Conservation (phyloP, 805 yeast genomes). For the Cyberlindnera nakhonratchasimensis region DNA sequence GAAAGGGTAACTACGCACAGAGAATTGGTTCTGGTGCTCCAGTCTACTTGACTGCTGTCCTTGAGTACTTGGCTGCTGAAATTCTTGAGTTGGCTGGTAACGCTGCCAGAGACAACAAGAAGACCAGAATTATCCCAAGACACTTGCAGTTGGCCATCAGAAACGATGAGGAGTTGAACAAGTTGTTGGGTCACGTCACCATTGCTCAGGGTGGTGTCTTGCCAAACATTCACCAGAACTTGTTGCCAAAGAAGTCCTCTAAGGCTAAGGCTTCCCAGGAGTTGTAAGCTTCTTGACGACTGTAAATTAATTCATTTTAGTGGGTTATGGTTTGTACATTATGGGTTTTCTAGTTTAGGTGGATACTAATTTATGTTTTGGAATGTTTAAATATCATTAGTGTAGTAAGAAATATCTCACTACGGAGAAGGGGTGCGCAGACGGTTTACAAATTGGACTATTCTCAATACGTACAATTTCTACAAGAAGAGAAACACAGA, state of each 20-base stretch:
- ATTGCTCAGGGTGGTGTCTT: constrained; percentile 99
- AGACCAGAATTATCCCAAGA: constrained; percentile 98
- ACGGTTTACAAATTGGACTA: too few relatives aligned
- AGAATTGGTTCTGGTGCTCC: constrained; percentile 99
- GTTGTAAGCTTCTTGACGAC: constrained; percentile 36
- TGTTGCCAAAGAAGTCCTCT: constrained; percentile 73
- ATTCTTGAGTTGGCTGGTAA: constrained; percentile 98
- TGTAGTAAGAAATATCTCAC: not conserved
- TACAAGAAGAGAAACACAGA: too few relatives aligned
- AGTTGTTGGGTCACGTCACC: constrained; percentile 87
- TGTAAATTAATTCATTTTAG: constrained; percentile 15
- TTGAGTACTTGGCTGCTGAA: constrained; percentile 97
- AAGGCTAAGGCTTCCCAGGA: constrained; percentile 66
- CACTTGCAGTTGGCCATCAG: constrained; percentile 98
- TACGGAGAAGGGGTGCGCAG: too few relatives aligned
- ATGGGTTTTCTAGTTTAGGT: constrained; percentile 26
- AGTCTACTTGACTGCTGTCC: constrained; percentile 93
- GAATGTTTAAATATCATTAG: constrained; percentile 5
- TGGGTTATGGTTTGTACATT: constrained; percentile 24
- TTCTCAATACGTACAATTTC: too few relatives aligned
- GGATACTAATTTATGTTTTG: constrained; percentile 25
- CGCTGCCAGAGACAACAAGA: constrained; percentile 99
- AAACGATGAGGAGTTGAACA: constrained; percentile 98
- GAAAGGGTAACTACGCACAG: constrained; percentile 98
- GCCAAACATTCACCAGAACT: constrained; percentile 95